Base-by-base conservation (phyloP, 2,329 filamentous ascomycete genomes). In the Aspergillus fumigatiaffinis region DNA sequence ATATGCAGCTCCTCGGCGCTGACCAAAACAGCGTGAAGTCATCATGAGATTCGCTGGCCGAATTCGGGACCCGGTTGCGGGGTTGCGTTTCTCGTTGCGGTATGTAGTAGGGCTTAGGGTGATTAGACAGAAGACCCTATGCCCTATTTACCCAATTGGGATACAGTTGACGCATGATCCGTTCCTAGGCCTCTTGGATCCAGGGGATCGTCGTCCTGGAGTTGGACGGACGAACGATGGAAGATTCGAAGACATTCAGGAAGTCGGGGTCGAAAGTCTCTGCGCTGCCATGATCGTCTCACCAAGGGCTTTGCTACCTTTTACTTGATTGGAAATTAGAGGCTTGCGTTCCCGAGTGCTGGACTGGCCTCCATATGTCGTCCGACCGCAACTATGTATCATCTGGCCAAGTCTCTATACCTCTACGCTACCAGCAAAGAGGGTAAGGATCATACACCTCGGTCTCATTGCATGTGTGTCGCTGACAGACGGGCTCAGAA, bases 371-470 rank as follows among this genome's bases (percentile, higher is more conserved):
- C 57, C 58, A 48, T 60, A 63, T 59, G 55, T 58, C 55, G 56
- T 60, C 56, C 60, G 60, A 60, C 61, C 60, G 61, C 66, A 64
- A 73, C 63, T 58, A 97, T 97, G 93, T 97, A 97, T 79, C 93
- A 97, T 79, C 87, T 99, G 67, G 87, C 91, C 70, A 97, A 97
- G 76, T 92, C 91, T 58, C 82, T 99, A 57, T 99, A 97, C 78
- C 85, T 94, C 68, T 91, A 96, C 73, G 93, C 91, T 56, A 97
- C 93, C 20, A 96, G 91, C 78, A 97, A 97, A 85, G 92, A 97
- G 85, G 91, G 92, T 91, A 69, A 66, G 76, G 44, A 47, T 47
- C 10, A 12, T 29, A 26, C 17, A 49, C 5, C 5, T 38, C 41
- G 20, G 3, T 29, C 42, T 38, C 26, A 28, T 32, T 26, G 10